Evolutionary conservation across 2,329 filamentous ascomycete species (phyloP).

Genomic region (Dendryphion nanum): DNA sequence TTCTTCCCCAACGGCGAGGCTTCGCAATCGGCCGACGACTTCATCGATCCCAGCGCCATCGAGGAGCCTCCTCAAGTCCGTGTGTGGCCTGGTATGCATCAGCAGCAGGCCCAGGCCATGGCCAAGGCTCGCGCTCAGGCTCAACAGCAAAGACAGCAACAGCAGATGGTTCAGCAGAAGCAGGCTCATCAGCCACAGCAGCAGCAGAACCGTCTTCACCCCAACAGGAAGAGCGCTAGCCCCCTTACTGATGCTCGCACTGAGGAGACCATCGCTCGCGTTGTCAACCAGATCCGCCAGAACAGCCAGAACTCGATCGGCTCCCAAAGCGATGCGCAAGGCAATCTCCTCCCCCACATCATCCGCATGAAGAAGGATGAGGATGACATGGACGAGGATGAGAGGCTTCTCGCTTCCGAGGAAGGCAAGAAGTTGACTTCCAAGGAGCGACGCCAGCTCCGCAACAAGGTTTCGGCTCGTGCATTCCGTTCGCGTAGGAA

Average conservation of each 20-base stretch:
- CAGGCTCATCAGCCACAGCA: constrained; percentile 29
- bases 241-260: constrained; percentile 46
- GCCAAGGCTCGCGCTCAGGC: constrained; percentile 34
- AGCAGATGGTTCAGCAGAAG: constrained; percentile 26
- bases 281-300: constrained; percentile 88
- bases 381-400: constrained; percentile 98
- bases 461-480: constrained; percentile 97
- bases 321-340: constrained; percentile 51
- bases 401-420: constrained; percentile 88
- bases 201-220: constrained; percentile 26
- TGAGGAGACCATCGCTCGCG: constrained; percentile 90
- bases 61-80: constrained; percentile 64
- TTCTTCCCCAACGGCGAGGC: constrained; percentile 57
- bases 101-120: constrained; percentile 70
- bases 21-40: constrained; percentile 51
- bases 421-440: constrained; percentile 99
- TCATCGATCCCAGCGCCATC: constrained; percentile 73
- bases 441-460: constrained; percentile 94
- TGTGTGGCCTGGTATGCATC: constrained; percentile 91
- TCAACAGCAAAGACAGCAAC: constrained; percentile 38
- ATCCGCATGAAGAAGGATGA: constrained; percentile 85
- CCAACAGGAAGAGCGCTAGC: constrained; percentile 35
- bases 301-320: constrained; percentile 55
- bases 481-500: constrained; percentile 98
- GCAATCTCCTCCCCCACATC: constrained; percentile 61